phyloP scores from a whole-genome alignment of 1,284 basidiomycete genomes.

The Fomitopsis palustris region DNA sequence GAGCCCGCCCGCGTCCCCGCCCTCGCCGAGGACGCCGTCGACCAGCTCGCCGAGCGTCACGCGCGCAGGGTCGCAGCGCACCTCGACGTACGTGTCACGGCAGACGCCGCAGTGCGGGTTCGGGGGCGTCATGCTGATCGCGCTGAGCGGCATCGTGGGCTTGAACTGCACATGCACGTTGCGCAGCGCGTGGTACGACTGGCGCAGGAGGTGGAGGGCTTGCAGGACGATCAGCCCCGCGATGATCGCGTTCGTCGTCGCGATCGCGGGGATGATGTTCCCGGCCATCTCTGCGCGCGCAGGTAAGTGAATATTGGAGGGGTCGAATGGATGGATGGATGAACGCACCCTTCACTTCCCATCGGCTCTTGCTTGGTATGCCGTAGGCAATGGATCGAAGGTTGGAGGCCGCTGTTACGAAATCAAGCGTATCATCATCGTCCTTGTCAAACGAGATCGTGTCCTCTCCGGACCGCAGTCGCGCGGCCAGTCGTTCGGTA shows the following conservation, averaged over 20 bases:
- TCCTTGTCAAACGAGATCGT: constrained; percentile 96
- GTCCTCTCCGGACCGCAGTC: constrained; percentile 70
- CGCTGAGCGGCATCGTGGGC: constrained; percentile 69
- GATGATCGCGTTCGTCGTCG: constrained; percentile 97
- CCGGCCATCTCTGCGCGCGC: constrained; percentile 99
- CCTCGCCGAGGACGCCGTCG: constrained; percentile 58
- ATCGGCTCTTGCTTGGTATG: constrained; percentile 87
- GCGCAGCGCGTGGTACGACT: constrained; percentile 53
- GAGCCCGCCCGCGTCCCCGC: constrained; percentile 33
- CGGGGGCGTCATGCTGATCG: constrained; percentile 60
- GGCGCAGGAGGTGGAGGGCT: constrained; percentile 78
- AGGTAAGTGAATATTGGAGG: not conserved
- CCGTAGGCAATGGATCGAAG: constrained; percentile 88
- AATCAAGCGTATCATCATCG: constrained; percentile 94
- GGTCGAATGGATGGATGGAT: not conserved
- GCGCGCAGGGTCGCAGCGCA: constrained; percentile 66
- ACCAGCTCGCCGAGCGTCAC: constrained; percentile 75
- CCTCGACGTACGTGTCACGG: constrained; percentile 76
- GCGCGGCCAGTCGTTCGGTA: constrained; percentile 72
- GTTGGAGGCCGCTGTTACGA: constrained; percentile 94
- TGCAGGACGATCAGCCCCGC: constrained; percentile 94
- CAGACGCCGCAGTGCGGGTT: constrained; percentile 83
- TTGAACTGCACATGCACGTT: constrained; percentile 78
- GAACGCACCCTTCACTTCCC: constrained; percentile 87
- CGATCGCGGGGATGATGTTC: constrained; percentile 98